phyloP scores from a whole-genome alignment of 2,329 filamentous ascomycete species.

The Thermothelomyces thermophilus region DNA sequence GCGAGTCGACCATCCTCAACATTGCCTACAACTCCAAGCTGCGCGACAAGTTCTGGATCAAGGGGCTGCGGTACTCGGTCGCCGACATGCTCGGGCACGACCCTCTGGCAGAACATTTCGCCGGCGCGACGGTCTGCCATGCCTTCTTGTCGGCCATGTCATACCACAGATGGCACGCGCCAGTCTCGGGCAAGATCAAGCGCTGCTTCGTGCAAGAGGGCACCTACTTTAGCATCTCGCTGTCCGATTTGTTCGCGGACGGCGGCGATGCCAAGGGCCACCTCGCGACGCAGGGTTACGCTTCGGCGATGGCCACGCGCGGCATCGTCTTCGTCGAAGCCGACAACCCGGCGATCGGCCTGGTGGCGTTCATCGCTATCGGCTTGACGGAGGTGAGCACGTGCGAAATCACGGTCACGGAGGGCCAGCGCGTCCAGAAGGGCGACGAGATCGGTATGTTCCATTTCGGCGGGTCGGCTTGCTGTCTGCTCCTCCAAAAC shows the following conservation, averaged over 20 bases:
- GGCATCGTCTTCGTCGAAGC: conserved; percentile 66
- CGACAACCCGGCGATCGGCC: conserved; percentile 58
- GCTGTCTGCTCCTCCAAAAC: conserved; percentile 61
- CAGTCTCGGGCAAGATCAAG: conserved; percentile 55
- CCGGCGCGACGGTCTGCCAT: conserved; percentile 61
- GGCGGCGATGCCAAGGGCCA: conserved; percentile 36
- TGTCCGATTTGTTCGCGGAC: conserved; percentile 31
- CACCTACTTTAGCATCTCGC: conserved; percentile 60
- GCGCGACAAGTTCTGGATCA: conserved; percentile 61
- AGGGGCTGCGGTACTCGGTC: conserved; percentile 61
- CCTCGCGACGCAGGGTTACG: conserved; percentile 54
- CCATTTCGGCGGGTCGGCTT: conserved; percentile 68
- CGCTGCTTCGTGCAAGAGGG: conserved; percentile 54
- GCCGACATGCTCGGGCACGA: conserved; percentile 57
- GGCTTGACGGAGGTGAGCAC: conserved; percentile 74
- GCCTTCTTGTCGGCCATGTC: conserved; percentile 61
- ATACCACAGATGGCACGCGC: conserved; percentile 67
- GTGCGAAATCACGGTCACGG: conserved; percentile 62
- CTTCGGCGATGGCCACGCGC: conserved; percentile 61
- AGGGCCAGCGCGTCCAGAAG: conserved; percentile 60
- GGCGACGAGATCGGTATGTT: conserved; percentile 72
- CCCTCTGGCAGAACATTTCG: conserved; percentile 46
- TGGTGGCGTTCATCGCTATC: conserved; percentile 64
- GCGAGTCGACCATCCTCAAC: conserved; percentile 56
- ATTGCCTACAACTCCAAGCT: conserved; percentile 44